Percentiles rank a stretch among this genome's conserved stretches.
These are phyloP conservation scores for Mortierella sp. DNA, from an alignment of 371 early-diverging fungal genomes.

Conservation along the genomic window DNA sequence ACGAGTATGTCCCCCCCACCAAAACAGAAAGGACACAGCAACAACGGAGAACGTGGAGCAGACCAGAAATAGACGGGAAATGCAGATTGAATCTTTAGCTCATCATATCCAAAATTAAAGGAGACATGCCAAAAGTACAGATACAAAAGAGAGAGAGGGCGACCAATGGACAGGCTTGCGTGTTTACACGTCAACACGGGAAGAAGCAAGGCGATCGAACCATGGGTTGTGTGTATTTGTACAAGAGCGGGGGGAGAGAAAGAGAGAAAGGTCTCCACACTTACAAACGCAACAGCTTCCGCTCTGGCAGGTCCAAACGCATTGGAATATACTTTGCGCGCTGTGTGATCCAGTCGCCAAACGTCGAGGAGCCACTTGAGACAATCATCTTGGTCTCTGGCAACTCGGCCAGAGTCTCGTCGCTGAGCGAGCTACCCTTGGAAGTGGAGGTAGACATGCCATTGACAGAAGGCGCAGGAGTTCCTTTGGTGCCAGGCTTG, in stretches of 20 bases:
- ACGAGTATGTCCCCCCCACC: not conserved
- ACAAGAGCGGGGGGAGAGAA: conserved; percentile 1
- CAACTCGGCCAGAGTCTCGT: conserved; percentile 35
- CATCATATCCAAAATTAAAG: not conserved
- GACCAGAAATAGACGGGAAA: not conserved
- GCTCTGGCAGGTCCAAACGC: conserved; percentile 86
- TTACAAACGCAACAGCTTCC: conserved; percentile 88
- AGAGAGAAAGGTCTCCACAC: conserved; percentile 17
- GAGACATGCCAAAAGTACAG: not conserved
- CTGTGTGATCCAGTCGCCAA: conserved; percentile 82
- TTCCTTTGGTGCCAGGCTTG: conserved; percentile 22
- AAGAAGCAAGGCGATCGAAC: no score
- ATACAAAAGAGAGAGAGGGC: not conserved
- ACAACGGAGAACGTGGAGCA: not conserved
- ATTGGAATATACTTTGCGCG: conserved; percentile 94
- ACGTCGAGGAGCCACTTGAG: conserved; percentile 55
- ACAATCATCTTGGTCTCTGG: conserved; percentile 54
- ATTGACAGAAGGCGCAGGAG: conserved; percentile 16
- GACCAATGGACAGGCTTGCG: not conserved
- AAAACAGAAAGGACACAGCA: not conserved
- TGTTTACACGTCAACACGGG: no score
- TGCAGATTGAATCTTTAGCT: conserved; percentile 15
- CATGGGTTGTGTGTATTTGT: not conserved
- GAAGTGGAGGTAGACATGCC: conserved; percentile 29
- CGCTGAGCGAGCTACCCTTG: conserved; percentile 43